Conservation (phyloP, 2,329 filamentous ascomycete genomes). For the Colletotrichum tabaci region DNA sequence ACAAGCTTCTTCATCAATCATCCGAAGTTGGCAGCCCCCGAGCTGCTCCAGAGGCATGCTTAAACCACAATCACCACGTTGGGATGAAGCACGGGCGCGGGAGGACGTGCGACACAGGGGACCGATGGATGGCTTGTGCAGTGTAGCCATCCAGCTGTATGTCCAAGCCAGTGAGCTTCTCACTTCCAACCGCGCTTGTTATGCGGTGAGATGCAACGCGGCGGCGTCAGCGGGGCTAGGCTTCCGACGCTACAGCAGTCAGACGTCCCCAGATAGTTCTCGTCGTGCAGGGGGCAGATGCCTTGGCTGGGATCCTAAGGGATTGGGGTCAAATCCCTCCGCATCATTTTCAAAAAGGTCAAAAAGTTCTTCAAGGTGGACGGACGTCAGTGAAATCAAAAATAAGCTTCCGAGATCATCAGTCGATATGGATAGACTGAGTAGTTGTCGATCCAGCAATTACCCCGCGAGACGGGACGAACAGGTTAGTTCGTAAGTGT, state of each 20-base stretch:
- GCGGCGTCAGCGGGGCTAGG: neutral
- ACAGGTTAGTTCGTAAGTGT: neutral
- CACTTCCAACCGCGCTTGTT: neutral
- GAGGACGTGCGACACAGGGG: neutral
- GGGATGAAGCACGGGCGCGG: neutral
- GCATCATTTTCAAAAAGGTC: too few species aligned
- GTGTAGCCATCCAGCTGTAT: neutral
- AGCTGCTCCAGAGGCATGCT: too few species aligned
- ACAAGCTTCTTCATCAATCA: too few species aligned
- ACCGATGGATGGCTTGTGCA: neutral
- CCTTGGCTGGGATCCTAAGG: neutral
- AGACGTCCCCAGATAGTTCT: neutral
- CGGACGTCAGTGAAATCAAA: too few species aligned
- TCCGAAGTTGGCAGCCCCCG: too few species aligned
- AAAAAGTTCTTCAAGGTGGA: too few species aligned
- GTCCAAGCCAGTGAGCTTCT: neutral
- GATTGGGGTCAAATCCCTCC: too few species aligned
- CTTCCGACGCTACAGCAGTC: neutral
- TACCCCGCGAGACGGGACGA: conserved; percentile 5
- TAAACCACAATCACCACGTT: neutral
- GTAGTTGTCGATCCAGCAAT: neutral
- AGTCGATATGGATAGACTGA: too few species aligned
- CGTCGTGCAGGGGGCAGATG: neutral
- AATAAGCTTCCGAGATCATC: too few species aligned
- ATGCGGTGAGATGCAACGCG: conserved; percentile 10